A percentile compares a stretch with the other conserved stretches of the same genome.
Evolutionary conservation across 2,329 filamentous ascomycete species (phyloP).

Genomic region (Arthrinium puccinioides): DNA sequence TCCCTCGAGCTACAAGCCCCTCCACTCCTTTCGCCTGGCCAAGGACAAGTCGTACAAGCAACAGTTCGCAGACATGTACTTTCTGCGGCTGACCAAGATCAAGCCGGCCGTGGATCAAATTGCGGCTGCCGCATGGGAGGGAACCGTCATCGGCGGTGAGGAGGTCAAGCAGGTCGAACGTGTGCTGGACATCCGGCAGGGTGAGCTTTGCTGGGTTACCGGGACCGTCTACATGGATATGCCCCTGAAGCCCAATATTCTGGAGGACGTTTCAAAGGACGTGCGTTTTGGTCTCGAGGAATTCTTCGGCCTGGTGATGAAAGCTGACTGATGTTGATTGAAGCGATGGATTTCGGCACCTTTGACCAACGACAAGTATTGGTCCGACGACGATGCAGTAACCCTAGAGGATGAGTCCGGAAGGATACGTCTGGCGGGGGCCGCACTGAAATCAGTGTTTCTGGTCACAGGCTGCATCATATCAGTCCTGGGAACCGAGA

Average conservation of each 20-base stretch:
- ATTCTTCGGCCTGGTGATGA: not conserved
- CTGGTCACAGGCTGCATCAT: slow-evolving; percentile 91
- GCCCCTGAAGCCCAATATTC: slow-evolving; percentile 88
- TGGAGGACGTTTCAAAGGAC: slow-evolving; percentile 92
- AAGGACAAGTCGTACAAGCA: slow-evolving; percentile 75
- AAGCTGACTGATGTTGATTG: slow-evolving; percentile 3
- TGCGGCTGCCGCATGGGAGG: slow-evolving; percentile 69
- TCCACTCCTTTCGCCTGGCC: slow-evolving; percentile 67
- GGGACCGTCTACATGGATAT: slow-evolving; percentile 98
- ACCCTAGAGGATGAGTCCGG: slow-evolving; percentile 97
- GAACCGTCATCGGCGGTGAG: slow-evolving; percentile 71
- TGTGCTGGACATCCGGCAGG: slow-evolving; percentile 91
- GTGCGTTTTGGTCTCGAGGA: slow-evolving; percentile 38
- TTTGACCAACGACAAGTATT: slow-evolving; percentile 69
- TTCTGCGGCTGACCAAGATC: slow-evolving; percentile 78
- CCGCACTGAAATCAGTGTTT: slow-evolving; percentile 56
- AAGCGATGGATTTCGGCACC: slow-evolving; percentile 87
- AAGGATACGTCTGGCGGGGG: slow-evolving; percentile 71
- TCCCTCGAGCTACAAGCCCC: slow-evolving; percentile 60
- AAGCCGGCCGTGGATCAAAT: slow-evolving; percentile 74
- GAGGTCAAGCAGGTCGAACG: slow-evolving; percentile 70
- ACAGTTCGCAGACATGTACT: slow-evolving; percentile 98
- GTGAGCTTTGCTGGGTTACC: slow-evolving; percentile 88
- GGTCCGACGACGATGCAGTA: slow-evolving; percentile 58
- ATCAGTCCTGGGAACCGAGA: slow-evolving; percentile 92